Percentiles rank a stretch among this genome's conserved stretches.
These are phyloP conservation scores for Groenewaldozyma salmanticensis DNA, from an alignment of 805 yeast genomes.

Conservation along the genomic window DNA sequence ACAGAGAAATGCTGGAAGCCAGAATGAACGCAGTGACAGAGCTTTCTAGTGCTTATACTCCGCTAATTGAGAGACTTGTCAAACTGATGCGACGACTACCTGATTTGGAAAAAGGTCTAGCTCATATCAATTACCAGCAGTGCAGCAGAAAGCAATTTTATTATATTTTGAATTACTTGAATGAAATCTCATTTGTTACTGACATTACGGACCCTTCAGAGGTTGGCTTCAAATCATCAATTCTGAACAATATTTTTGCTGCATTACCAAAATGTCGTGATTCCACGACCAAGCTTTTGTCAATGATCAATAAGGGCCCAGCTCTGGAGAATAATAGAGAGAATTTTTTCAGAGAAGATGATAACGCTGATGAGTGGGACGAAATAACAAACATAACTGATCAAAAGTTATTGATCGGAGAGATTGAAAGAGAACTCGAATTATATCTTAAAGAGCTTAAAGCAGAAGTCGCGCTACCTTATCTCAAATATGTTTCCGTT, in stretches of 20 bases:
- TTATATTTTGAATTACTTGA: slow-evolving; percentile 39
- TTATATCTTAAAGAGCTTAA: slow-evolving; percentile 44
- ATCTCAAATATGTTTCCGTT: slow-evolving; percentile 44
- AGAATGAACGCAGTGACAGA: slow-evolving; percentile 50
- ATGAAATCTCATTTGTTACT: slow-evolving; percentile 22
- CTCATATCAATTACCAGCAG: slow-evolving; percentile 50
- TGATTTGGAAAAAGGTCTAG: slow-evolving; percentile 51
- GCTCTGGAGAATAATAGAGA: slow-evolving; percentile 20
- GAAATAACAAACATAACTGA: not conserved
- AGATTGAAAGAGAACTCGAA: slow-evolving; percentile 38
- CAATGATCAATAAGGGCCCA: slow-evolving; percentile 16
- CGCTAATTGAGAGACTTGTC: slow-evolving; percentile 22
- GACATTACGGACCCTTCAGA: too few species aligned
- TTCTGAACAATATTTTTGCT: slow-evolving; percentile 32
- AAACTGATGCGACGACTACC: slow-evolving; percentile 30
- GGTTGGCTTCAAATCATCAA: slow-evolving; percentile 23
- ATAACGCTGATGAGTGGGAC: slow-evolving; percentile 11
- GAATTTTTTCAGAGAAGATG: slow-evolving; percentile 19
- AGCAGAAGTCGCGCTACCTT: slow-evolving; percentile 42
- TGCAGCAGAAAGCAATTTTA: slow-evolving; percentile 54
- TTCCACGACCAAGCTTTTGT: slow-evolving; percentile 20
- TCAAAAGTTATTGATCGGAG: slow-evolving; percentile 5
- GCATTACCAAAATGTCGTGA: slow-evolving; percentile 30
- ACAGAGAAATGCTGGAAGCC: slow-evolving; percentile 42
- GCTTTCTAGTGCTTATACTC: slow-evolving; percentile 8